Base-by-base conservation (phyloP, 139 green algal genomes). In the Spirogloea muscicola region DNA sequence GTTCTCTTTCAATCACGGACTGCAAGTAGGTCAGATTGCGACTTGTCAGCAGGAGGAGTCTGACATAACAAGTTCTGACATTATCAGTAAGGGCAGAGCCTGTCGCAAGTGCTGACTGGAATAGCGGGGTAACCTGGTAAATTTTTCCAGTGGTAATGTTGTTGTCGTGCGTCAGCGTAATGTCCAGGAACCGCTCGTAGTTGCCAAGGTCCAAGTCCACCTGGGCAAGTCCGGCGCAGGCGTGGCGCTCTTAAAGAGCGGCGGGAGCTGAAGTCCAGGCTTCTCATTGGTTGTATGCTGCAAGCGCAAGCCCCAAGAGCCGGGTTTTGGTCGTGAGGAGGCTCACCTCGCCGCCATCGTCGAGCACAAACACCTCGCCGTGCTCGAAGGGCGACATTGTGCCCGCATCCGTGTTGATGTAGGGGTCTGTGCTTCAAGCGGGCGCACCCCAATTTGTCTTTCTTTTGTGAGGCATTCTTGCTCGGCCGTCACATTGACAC, bases 361-460 rank as follows among this genome's bases (percentile, higher is more conserved):
- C 94, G 38, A 97, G 84, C 46, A 98, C 94, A 78, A 97, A 98
- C 49, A 97, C 93, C 81, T 98, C 94, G 36, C 94, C 94, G 74
- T 98, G 94, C 86, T 98, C 94, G 80, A 98, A 98, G 2, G 94
- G 94, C 0, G 91, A 97, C 94, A 98, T 98, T 2, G 94, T 98
- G 31, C 94, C 94, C 38, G 94, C 94, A 82, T 98, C 94, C 33
- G 89, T 91, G 87, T 98, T 98, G n/a, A 98, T 77, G 72, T 98
- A 98, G 1, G 93, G 94, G 74, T 98, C 92, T 96, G 87, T 72
- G 68, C 29, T 29, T 64, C 46, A 55, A 21, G 21, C 46, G 21
- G 21, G 21, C 46, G 21, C 46, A n/a, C n/a, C n/a, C n/a, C n/a
- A n/a, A n/a, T n/a, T n/a, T n/a, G n/a, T n/a, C n/a, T n/a, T n/a